Evolutionary conservation across 371 early-diverging fungal genomes (phyloP), one percentile per base, ranked within the genome.

Genomic region (Mucor circinelloides): DNA sequence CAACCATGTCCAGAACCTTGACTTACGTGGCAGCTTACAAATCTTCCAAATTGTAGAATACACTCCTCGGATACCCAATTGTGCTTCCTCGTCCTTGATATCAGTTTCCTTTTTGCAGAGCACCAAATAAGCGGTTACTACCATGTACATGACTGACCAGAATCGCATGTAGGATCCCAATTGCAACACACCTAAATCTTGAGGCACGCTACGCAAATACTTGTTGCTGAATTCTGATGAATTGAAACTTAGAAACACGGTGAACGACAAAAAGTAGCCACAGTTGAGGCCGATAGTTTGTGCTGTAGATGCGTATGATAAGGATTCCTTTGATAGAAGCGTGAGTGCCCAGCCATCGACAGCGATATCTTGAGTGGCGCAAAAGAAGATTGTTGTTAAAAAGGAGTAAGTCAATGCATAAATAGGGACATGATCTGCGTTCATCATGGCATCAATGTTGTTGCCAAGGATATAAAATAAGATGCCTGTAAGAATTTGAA

Each of bases 261-360:
- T 99, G 77, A 97, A 99, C 13, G 95, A 95, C 52, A 97, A 58
- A 58, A 99, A 99, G 72, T 94, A 97, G 34, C 99, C 96, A 30
- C 91, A 89, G 77, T 96, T 99, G 55, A 99, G 83, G 6, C 98
- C 99, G 58, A 99, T 92, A 1, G 99, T 98, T 75, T 99, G 98
- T 12, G 95, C 96, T 0, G 96, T 95, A 21, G 95, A 95, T 0
- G 98, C 97, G 76, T 89, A 94, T 0, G 92, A 91, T 48, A 95
- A 76, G 70, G 91, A 93, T 58, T 97, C 95, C 67, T 95, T 92
- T 12, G 93, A 90, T 40, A 98, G 77, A 25, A 98, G 77, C 0
- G 96, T 96, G 60, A 98, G 75, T 2, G 98, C 98, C 98, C 98
- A 98, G 7, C 93, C 99, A 73, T 98, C 99, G 5, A 99, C 98